Percentiles rank a stretch among this genome's conserved stretches.
Conservation (phyloP, 176 grass and related monocot species). For the Avena eriantha region DNA sequence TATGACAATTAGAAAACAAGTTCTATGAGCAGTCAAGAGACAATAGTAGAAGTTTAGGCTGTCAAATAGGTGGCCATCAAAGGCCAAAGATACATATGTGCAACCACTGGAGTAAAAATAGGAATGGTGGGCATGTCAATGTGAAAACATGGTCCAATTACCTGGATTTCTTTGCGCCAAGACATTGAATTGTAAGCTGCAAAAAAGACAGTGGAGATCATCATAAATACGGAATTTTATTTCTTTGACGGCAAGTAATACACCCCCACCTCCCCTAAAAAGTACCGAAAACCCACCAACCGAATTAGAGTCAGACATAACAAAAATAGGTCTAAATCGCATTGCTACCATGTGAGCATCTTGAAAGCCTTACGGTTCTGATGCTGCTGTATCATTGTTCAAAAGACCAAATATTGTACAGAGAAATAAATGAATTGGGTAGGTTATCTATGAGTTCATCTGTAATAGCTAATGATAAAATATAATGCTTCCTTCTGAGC, state of each 20-base stretch:
- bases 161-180: conserved; percentile 76
- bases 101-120: conserved; percentile 33
- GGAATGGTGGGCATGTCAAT: conserved; percentile 10
- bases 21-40: conserved; percentile 37
- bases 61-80: conserved; percentile 13
- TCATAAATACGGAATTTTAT: conserved; percentile 19
- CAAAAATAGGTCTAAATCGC: conserved; percentile 13
- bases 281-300: conserved; percentile 3
- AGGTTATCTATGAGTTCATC: neutral
- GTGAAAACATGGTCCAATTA: conserved; percentile 40
- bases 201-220: conserved; percentile 41
- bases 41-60: conserved; percentile 10
- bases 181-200: conserved; percentile 90
- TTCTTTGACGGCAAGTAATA: conserved; percentile 17
- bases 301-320: neutral
- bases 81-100: conserved; percentile 36
- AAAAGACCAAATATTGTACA: conserved; percentile 4
- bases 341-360: neutral
- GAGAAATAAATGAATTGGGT: neutral
- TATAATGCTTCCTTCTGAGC: neutral
- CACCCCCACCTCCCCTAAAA: neutral
- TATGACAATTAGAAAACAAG: conserved; percentile 24
- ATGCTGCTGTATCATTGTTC: conserved; percentile 10
- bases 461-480: conserved; percentile 20
- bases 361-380: conserved; percentile 17